These are phyloP conservation scores for Ophiostoma quercus DNA, from an alignment of 2,329 filamentous ascomycete genomes.

Conservation along the genomic window DNA sequence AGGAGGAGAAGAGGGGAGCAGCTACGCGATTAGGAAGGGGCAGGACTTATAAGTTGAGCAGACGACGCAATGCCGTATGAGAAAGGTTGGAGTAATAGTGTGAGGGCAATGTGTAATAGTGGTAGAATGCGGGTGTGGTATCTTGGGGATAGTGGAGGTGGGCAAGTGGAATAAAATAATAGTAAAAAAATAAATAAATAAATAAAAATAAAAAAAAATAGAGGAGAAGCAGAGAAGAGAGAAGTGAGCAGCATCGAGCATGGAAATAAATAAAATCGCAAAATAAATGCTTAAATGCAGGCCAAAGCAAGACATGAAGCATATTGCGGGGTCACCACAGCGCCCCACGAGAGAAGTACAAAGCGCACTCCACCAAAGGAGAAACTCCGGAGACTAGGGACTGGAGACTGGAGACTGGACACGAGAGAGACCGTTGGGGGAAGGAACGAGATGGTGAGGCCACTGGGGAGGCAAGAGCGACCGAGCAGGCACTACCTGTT, in stretches of 20 bases:
- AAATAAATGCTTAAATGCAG: neutral
- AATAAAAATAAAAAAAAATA: neutral
- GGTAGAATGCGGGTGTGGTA: conserved; percentile 6
- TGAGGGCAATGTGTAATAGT: conserved; percentile 2
- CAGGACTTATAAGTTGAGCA: conserved; percentile 1
- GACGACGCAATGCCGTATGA: neutral
- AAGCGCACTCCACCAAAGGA: conserved; percentile 7
- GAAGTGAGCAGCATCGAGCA: neutral
- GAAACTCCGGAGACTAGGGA: conserved; percentile 11
- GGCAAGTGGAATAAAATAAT: conserved; percentile 15
- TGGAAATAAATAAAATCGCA: neutral
- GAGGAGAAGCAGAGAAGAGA: neutral
- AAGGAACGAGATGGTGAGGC: conserved; percentile 1
- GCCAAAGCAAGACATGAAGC: conserved; percentile 11
- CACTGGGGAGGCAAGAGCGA: conserved; percentile 1
- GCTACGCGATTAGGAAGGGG: conserved; percentile 11
- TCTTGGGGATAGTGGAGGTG: conserved; percentile 8
- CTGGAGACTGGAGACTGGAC: conserved; percentile 6
- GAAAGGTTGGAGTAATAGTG: neutral
- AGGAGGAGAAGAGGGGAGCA: neutral
- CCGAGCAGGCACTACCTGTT: neutral
- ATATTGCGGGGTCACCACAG: conserved; percentile 12
- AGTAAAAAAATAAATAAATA: too few species aligned
- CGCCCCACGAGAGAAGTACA: conserved; percentile 8
- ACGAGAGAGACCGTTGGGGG: neutral